These are phyloP conservation scores for Kodamaea suecica DNA, from an alignment of 1,139 yeast genomes.

Conservation along the genomic window DNA sequence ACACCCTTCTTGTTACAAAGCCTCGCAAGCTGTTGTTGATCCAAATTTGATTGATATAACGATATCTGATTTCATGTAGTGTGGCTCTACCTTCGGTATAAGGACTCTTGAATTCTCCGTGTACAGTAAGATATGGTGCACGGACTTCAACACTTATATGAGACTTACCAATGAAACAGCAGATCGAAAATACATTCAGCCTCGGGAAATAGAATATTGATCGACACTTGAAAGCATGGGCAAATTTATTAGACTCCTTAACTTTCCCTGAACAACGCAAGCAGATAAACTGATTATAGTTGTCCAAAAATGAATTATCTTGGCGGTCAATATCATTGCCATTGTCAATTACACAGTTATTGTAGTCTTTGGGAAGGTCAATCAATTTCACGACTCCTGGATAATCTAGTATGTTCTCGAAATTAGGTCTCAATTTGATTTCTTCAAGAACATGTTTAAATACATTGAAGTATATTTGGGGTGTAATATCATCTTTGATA, in stretches of 20 bases:
- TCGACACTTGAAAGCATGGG: too few relatives aligned
- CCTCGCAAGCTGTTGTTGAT: slow-evolving; percentile 49
- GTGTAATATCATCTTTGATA: background rate
- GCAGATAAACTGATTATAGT: slow-evolving; percentile 20
- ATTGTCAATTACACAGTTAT: slow-evolving; percentile 27
- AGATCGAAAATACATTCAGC: slow-evolving; percentile 32
- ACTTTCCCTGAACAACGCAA: slow-evolving; percentile 30
- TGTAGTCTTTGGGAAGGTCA: slow-evolving; percentile 36
- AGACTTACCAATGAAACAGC: slow-evolving; percentile 25
- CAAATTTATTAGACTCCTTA: slow-evolving; percentile 14
- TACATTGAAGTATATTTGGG: background rate
- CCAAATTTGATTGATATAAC: slow-evolving; percentile 57
- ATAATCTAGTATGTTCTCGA: slow-evolving; percentile 22
- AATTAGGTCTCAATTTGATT: background rate
- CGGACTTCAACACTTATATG: slow-evolving; percentile 35
- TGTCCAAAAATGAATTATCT: background rate
- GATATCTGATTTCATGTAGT: slow-evolving; percentile 50
- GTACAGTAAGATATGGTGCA: slow-evolving; percentile 71
- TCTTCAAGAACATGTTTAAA: background rate
- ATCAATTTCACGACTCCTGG: slow-evolving; percentile 43
- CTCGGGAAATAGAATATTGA: slow-evolving; percentile 42
- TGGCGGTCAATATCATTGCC: slow-evolving; percentile 5
- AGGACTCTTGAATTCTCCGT: slow-evolving; percentile 66
- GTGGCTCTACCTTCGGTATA: slow-evolving; percentile 56
- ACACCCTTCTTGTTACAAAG: slow-evolving; percentile 32